Evolutionary conservation across 2,329 filamentous ascomycete species (phyloP).

Genomic region (Tolypocladium paradoxum): DNA sequence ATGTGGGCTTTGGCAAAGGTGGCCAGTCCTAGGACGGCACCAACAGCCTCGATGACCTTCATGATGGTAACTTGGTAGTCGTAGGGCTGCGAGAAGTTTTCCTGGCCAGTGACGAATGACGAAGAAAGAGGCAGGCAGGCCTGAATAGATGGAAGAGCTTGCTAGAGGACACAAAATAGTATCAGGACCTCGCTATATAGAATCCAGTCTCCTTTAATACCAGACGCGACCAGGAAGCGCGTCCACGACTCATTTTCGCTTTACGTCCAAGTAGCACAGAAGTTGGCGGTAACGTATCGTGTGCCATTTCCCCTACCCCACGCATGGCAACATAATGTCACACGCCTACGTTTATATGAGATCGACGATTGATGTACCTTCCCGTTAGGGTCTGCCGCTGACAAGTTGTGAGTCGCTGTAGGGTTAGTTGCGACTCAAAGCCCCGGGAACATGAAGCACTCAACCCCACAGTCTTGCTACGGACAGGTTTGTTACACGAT

Average conservation of each 20-base stretch:
- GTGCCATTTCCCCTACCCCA: neutral
- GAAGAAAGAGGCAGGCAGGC: neutral
- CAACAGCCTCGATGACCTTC: neutral
- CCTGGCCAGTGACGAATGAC: neutral
- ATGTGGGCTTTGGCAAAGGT: constrained; percentile 42
- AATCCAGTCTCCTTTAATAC: neutral
- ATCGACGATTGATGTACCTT: neutral
- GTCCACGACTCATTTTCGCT: neutral
- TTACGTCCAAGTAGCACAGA: neutral
- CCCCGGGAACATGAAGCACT: neutral
- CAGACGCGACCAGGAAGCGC: neutral
- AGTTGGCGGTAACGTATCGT: neutral
- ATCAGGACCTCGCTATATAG: neutral
- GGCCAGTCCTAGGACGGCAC: constrained; percentile 27
- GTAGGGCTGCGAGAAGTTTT: neutral
- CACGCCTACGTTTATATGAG: neutral
- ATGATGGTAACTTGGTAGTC: neutral
- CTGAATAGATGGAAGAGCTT: neutral
- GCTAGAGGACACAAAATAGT: too few relatives aligned
- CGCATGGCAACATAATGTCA: neutral
- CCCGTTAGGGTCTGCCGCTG: neutral
- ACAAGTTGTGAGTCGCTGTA: neutral
- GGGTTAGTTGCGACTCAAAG: neutral
- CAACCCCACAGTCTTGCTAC: neutral
- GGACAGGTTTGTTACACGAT: neutral